Evolutionary conservation across 352 stramenopile genomes (phyloP).

Genomic region (Vaucheria bursata): DNA sequence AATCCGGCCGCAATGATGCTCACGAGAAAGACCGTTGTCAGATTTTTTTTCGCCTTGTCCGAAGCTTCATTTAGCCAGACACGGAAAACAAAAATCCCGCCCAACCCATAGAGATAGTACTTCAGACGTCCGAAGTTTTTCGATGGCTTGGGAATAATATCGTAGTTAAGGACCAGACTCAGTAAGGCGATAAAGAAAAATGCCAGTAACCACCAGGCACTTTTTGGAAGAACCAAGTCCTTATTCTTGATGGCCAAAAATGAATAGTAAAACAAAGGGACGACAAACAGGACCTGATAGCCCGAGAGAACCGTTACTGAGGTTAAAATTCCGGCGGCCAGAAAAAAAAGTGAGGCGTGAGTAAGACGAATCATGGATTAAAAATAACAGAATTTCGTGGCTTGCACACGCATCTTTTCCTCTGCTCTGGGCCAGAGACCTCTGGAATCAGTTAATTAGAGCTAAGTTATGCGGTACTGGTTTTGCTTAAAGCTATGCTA

Average conservation of each 20-base stretch:
- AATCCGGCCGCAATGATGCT: neutral
- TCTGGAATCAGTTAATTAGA: too few relatives aligned
- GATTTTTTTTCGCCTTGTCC: neutral
- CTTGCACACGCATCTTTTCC: too few relatives aligned
- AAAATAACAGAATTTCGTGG: too few relatives aligned
- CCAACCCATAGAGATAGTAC: neutral
- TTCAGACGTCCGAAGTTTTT: neutral
- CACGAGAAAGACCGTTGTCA: neutral
- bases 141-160: neutral
- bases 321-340: neutral
- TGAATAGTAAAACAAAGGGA: neutral
- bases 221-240: neutral
- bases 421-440: too few relatives aligned
- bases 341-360: neutral
- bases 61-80: neutral
- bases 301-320: neutral
- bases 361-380: neutral
- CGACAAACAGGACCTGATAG: neutral
- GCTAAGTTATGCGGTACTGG: too few relatives aligned
- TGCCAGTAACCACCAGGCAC: neutral
- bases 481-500: too few relatives aligned
- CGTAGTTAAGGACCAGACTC: neutral
- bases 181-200: neutral
- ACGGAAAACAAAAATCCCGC: neutral
- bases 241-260: neutral